Evolutionary conservation across 1,284 basidiomycete species (phyloP).

Genomic region (Leccinum angustisporum): DNA sequence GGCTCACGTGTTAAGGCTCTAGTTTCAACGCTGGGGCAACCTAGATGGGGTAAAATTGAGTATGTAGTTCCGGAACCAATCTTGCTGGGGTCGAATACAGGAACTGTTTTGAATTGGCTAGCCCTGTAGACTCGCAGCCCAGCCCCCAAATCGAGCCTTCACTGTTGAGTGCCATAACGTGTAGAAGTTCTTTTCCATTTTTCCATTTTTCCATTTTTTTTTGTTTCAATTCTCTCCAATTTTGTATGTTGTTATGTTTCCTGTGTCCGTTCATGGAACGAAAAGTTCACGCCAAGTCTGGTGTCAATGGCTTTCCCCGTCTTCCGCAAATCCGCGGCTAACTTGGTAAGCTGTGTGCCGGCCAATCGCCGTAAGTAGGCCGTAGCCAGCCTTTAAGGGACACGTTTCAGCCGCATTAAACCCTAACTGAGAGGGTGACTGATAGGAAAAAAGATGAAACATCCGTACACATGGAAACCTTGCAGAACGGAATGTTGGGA

Average conservation of each 20-base stretch:
- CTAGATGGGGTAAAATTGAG: conserved; percentile 14
- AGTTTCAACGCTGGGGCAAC: conserved; percentile 9
- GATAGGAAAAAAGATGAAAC: conserved; percentile 23
- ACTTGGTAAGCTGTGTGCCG: conserved; percentile 5
- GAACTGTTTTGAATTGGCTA: conserved; percentile 1
- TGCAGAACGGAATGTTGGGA: conserved; percentile 1
- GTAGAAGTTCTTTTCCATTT: background rate
- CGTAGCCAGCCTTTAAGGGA: conserved; percentile 10
- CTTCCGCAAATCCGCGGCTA: conserved; percentile 21
- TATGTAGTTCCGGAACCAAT: background rate
- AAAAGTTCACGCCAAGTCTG: background rate
- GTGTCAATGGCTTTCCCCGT: background rate
- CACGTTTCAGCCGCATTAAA: conserved; percentile 30
- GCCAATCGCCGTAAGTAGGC: conserved; percentile 12
- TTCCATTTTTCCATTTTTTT: background rate
- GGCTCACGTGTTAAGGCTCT: conserved; percentile 14
- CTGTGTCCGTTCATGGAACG: background rate
- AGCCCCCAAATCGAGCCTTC: background rate
- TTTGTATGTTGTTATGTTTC: background rate
- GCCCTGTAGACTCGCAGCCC: conserved; percentile 1
- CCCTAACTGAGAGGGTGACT: conserved; percentile 13
- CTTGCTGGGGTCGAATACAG: conserved; percentile 1
- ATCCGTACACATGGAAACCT: conserved; percentile 20
- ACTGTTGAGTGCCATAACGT: conserved; percentile 3
- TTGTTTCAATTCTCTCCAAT: background rate